Conservation (phyloP, 73 alveolate species). For the Paramecium caudatum region DNA sequence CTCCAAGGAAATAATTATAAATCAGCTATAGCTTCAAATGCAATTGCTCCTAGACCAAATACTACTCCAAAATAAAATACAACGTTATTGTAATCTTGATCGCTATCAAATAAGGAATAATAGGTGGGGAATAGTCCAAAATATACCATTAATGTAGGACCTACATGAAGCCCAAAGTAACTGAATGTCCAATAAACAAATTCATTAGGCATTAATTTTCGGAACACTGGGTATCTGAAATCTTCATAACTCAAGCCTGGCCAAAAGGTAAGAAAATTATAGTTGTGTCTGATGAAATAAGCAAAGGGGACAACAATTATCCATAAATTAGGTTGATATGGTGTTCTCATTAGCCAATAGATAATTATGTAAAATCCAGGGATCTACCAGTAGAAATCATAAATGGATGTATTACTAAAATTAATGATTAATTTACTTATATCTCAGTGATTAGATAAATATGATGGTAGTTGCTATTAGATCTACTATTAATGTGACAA, state of each 20-base stretch:
- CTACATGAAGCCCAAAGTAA: constrained; percentile 82
- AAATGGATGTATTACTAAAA: constrained; percentile 68
- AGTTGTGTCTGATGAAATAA: constrained; percentile 4
- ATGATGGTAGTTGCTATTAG: constrained; percentile 59
- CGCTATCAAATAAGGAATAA: constrained; percentile 54
- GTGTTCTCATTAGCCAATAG: constrained; percentile 26
- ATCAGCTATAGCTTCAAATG: constrained; percentile 84
- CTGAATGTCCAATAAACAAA: constrained; percentile 80
- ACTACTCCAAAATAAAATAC: constrained; percentile 56
- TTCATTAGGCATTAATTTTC: constrained; percentile 75
- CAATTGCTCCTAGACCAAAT: constrained; percentile 57
- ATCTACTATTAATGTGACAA: constrained; percentile 53
- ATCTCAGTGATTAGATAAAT: constrained; percentile 22
- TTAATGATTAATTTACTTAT: not conserved
- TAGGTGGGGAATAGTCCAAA: constrained; percentile 80
- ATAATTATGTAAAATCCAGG: constrained; percentile 50
- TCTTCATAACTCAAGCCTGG: constrained; percentile 76
- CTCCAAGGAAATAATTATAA: constrained; percentile 77
- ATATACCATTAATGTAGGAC: constrained; percentile 83
- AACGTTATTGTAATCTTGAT: not conserved
- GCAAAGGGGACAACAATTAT: constrained; percentile 30
- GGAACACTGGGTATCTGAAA: constrained; percentile 71
- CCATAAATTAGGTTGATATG: constrained; percentile 20
- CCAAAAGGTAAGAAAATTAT: constrained; percentile 69
- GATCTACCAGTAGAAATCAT: constrained; percentile 76